These are phyloP conservation scores for Agapanthus africanus DNA, from an alignment of 106 monocot genomes.

Conservation along the genomic window DNA sequence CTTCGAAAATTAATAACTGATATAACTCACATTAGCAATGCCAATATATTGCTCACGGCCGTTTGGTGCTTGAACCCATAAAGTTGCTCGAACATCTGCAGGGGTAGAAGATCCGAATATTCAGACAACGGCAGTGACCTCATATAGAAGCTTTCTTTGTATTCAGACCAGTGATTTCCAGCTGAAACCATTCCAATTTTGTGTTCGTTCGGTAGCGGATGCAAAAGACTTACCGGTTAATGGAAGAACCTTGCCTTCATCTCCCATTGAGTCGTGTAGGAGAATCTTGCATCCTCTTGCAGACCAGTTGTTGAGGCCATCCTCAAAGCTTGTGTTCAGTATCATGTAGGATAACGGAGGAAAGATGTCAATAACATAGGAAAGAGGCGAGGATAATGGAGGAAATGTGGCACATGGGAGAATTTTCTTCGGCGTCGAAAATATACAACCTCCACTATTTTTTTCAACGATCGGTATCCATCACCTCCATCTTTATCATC, in stretches of 20 bases:
- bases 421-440: not conserved
- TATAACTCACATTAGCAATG: slow-evolving; percentile 50
- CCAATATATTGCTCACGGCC: slow-evolving; percentile 72
- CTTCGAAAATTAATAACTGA: too few relatives aligned
- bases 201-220: slow-evolving; percentile 41
- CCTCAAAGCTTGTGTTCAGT: slow-evolving; percentile 54
- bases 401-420: too few relatives aligned
- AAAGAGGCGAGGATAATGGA: not conserved
- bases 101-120: slow-evolving; percentile 30
- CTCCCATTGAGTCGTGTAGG: slow-evolving; percentile 45
- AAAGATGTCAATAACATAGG: not conserved
- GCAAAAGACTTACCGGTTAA: slow-evolving; percentile 49
- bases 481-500: not conserved
- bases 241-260: slow-evolving; percentile 52
- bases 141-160: slow-evolving; percentile 59
- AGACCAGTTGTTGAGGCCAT: slow-evolving; percentile 69
- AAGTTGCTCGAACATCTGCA: slow-evolving; percentile 42
- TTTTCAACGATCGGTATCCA: not conserved
- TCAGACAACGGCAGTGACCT: slow-evolving; percentile 53
- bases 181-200: slow-evolving; percentile 71
- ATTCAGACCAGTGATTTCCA: slow-evolving; percentile 66
- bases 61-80: slow-evolving; percentile 54
- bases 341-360: slow-evolving; percentile 42
- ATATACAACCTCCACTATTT: not conserved
- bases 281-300: slow-evolving; percentile 68